These are phyloP conservation scores for Colletotrichum truncatum DNA, from an alignment of 2,329 filamentous ascomycete genomes.

Conservation along the genomic window DNA sequence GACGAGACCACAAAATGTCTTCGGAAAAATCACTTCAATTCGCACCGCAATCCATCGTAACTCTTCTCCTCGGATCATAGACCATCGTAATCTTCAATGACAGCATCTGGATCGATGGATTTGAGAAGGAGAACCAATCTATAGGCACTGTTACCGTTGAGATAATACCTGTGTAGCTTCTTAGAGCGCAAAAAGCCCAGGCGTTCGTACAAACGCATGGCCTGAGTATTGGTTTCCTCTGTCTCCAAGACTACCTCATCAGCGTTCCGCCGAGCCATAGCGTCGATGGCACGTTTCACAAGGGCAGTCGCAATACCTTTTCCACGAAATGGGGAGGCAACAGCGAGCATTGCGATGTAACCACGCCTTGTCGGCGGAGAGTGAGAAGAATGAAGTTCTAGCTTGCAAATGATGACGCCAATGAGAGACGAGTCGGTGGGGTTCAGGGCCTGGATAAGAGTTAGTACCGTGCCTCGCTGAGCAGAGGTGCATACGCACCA, in stretches of 20 bases:
- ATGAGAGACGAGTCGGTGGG: constrained; percentile 72
- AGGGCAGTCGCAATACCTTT: constrained; percentile 88
- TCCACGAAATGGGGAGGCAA: constrained; percentile 80
- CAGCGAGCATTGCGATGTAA: constrained; percentile 99
- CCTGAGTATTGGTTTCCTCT: constrained; percentile 89
- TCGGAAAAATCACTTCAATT: background rate
- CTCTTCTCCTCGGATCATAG: constrained; percentile 21
- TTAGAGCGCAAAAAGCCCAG: constrained; percentile 94
- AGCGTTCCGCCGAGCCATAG: constrained; percentile 84
- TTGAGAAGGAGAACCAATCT: constrained; percentile 85
- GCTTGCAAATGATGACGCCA: constrained; percentile 93
- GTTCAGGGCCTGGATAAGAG: constrained; percentile 61
- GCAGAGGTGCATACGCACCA: constrained; percentile 65
- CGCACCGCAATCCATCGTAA: too few species aligned
- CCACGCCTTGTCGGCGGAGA: constrained; percentile 79
- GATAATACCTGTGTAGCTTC: constrained; percentile 91
- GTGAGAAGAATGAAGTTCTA: constrained; percentile 88
- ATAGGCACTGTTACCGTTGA: constrained; percentile 96
- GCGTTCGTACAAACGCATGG: constrained; percentile 91
- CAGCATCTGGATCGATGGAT: constrained; percentile 51
- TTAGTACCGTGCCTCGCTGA: background rate
- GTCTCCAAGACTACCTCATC: constrained; percentile 98
- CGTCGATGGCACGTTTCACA: constrained; percentile 89
- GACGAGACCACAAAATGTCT: too few species aligned
- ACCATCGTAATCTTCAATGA: constrained; percentile 45